Percentiles rank a stretch among this genome's conserved stretches.
phyloP scores from a whole-genome alignment of 2,329 filamentous ascomycete genomes.

The Cordyceps farinosa region DNA sequence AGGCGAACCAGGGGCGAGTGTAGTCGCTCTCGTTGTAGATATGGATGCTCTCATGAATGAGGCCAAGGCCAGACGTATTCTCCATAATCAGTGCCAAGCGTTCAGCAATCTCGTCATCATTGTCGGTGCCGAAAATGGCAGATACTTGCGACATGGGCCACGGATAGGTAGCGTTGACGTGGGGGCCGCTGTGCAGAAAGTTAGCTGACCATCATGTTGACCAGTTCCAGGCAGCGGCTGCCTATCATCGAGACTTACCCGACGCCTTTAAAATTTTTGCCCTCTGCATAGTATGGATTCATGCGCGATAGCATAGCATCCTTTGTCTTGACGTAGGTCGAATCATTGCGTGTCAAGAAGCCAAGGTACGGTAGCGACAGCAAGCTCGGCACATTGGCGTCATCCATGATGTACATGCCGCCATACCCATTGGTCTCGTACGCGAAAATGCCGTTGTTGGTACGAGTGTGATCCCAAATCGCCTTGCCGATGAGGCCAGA shows the following conservation, averaged over 20 bases:
- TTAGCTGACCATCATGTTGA: neutral
- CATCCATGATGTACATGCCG: constrained; percentile 63
- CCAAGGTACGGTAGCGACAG: constrained; percentile 63
- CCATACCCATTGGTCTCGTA: constrained; percentile 77
- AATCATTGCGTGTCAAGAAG: constrained; percentile 55
- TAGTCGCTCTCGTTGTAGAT: constrained; percentile 38
- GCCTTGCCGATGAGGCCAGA: constrained; percentile 66
- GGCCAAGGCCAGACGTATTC: constrained; percentile 39
- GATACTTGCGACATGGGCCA: constrained; percentile 58
- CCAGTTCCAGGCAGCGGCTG: too few species aligned
- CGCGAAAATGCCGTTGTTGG: constrained; percentile 62
- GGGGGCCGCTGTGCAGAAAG: constrained; percentile 47
- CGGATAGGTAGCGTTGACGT: constrained; percentile 57
- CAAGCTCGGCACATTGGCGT: constrained; percentile 67
- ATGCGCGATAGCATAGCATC: constrained; percentile 70
- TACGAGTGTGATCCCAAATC: constrained; percentile 47
- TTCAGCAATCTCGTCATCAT: constrained; percentile 33
- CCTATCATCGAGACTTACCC: constrained; percentile 22
- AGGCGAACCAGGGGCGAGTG: constrained; percentile 46
- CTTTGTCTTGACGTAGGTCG: constrained; percentile 74
- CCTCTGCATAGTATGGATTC: constrained; percentile 67
- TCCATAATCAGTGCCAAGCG: constrained; percentile 38
- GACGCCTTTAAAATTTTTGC: constrained; percentile 25
- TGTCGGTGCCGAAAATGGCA: constrained; percentile 45
- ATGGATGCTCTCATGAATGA: constrained; percentile 48